Evolutionary conservation across 1,284 basidiomycete species (phyloP).

Genomic region (Erythrobasidium hasegawianum): DNA sequence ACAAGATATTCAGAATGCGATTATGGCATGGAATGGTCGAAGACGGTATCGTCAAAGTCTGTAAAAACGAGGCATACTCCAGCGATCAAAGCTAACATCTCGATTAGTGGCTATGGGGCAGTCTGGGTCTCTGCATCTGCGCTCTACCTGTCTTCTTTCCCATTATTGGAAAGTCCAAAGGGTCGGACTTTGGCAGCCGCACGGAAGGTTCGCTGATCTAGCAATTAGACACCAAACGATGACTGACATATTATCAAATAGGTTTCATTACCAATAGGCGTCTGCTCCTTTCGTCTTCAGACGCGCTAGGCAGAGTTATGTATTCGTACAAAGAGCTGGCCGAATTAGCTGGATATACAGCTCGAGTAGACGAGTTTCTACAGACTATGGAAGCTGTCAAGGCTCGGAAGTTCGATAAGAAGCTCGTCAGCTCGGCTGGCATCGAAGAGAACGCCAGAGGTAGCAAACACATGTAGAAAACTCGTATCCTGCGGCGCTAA

Average conservation of each 20-base stretch:
- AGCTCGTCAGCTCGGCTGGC: conserved; percentile 64
- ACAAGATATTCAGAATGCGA: conserved; percentile 70
- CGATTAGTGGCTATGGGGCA: conserved; percentile 77
- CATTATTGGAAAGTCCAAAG: conserved; percentile 55
- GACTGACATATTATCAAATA: conserved; percentile 45
- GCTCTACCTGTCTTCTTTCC: conserved; percentile 91
- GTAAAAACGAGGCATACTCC: background rate
- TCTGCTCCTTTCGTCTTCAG: conserved; percentile 65
- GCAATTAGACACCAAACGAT: too few species aligned
- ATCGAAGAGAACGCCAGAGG: conserved; percentile 75
- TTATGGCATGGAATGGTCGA: conserved; percentile 91
- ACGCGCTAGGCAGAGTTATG: conserved; percentile 67
- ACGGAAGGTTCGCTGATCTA: conserved; percentile 66
- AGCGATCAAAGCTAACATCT: background rate
- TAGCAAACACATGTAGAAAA: conserved; percentile 51
- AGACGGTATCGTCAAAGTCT: conserved; percentile 87
- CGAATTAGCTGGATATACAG: conserved; percentile 92
- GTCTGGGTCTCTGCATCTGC: conserved; percentile 85
- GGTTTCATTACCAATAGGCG: conserved; percentile 92
- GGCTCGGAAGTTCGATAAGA: conserved; percentile 82
- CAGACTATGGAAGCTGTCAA: conserved; percentile 89
- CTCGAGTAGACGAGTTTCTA: conserved; percentile 80
- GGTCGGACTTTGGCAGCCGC: conserved; percentile 70
- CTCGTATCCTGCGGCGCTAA: background rate
- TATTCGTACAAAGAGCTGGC: conserved; percentile 86